These are phyloP conservation scores for Plantago rigida DNA, from an alignment of 305 asterid genomes.

Conservation along the genomic window DNA sequence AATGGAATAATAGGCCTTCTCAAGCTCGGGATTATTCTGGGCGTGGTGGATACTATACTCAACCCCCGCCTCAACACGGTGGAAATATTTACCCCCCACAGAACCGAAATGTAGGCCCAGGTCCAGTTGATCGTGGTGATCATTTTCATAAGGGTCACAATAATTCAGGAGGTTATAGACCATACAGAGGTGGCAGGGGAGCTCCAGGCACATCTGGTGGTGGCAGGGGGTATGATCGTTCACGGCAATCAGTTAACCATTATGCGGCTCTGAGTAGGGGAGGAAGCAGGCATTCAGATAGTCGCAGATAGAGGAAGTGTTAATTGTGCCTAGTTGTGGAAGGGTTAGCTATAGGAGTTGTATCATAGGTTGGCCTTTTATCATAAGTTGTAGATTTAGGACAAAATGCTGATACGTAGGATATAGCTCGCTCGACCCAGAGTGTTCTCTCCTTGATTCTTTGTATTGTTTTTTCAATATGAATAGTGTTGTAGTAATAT, in stretches of 20 bases:
- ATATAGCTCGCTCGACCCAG: constrained; percentile 19
- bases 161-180: constrained; percentile 27
- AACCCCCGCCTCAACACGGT: constrained; percentile 26
- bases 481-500: neutral
- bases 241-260: constrained; percentile 51
- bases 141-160: constrained; percentile 32
- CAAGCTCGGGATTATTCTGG: constrained; percentile 30
- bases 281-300: constrained; percentile 42
- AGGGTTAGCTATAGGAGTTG: constrained; percentile 18
- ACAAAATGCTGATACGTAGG: neutral
- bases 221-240: constrained; percentile 43
- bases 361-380: constrained; percentile 12
- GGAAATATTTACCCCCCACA: constrained; percentile 34
- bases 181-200: constrained; percentile 28
- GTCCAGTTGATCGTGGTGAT: constrained; percentile 34
- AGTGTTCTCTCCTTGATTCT: constrained; percentile 7
- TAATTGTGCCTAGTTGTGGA: constrained; percentile 18
- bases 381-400: neutral
- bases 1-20: constrained; percentile 26
- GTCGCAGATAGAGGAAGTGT: constrained; percentile 37
- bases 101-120: constrained; percentile 30
- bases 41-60: constrained; percentile 26
- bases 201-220: constrained; percentile 31
- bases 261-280: constrained; percentile 57
- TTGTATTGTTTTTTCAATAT: neutral